Evolutionary conservation across 2,329 filamentous ascomycete genomes (phyloP), one percentile per base, ranked within the genome.

Genomic region (Pseudopyrenochaeta lycopersici): DNA sequence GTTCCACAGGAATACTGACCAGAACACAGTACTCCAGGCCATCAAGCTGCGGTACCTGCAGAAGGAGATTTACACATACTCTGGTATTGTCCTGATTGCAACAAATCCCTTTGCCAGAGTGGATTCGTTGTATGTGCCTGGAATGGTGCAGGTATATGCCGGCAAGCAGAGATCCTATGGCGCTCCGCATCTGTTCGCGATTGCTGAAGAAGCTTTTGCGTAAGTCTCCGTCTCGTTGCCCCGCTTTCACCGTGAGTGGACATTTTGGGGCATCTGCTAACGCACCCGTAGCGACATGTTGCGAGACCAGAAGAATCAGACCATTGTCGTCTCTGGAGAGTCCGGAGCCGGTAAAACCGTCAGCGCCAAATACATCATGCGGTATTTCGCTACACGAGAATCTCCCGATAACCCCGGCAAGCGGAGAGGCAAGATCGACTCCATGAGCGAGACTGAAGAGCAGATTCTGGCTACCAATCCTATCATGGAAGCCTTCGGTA

Each of bases 31-130:
- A 57, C 82, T 99, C 62, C 95, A 99, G 84, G 95, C 95, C 50
- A 99, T 99, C 78, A 92, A 93, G 75, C 85, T 99, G 74, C 91
- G 95, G 76, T 99, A 99, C 81, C 85, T 91, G 60, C 95, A 99
- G 78, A 98, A 98, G 80, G 95, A 99, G 78, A 99, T 99, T 71
- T 99, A 99, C 83, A 99, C 95, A 72, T 99, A 99, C 82, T 97
- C 92, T 76, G 95, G 95, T 74, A 98, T 99, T 73, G 95, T 99
- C 63, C 84, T 99, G 67, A 99, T 99, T 81, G 95, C 95, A 60
- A 96, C 95, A 60, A 99, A 99, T 80, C 95, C 95, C 18, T 99
- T 99, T 72, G 95, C 96, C 48, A 87, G 95, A 63, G 93, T 99
- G 64, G 95, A 99, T 77, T 99, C 95, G 36, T 87, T 99, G 72